phyloP scores from a whole-genome alignment of 306 rosid genomes.

The Hippophae tibetana region DNA sequence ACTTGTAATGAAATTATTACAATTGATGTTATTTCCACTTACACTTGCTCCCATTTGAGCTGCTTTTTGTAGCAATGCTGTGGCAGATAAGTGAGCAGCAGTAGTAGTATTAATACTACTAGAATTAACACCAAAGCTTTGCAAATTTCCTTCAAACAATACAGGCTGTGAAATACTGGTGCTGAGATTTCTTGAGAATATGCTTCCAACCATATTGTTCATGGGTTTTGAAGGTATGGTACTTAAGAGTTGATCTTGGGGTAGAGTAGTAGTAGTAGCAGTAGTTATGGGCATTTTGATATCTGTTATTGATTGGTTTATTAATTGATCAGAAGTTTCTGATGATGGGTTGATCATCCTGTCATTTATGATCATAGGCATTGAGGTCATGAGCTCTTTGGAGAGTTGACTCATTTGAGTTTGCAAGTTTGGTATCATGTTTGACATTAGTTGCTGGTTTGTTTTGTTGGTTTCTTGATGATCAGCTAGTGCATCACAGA shows the following conservation, averaged over 20 bases:
- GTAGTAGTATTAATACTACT: no score
- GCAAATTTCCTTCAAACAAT: no score
- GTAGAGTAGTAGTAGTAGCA: conserved; percentile 25
- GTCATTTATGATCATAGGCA: conserved; percentile 12
- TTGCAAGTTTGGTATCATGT: conserved; percentile 19
- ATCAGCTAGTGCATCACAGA: conserved; percentile 74
- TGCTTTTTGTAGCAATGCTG: conserved; percentile 71
- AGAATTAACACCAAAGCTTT: no score
- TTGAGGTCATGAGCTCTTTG: conserved; percentile 32
- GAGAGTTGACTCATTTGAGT: conserved; percentile 19
- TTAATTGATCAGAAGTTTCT: conserved; percentile 19
- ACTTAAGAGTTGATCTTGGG: no score
- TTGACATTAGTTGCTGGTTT: conserved; percentile 15
- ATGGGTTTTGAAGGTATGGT: conserved; percentile 24
- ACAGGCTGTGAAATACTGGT: neutral
- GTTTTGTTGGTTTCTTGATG: conserved; percentile 41
- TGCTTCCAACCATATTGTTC: conserved; percentile 11
- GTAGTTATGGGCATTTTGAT: conserved; percentile 24
- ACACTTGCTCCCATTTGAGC: conserved; percentile 78
- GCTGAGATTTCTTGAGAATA: conserved; percentile 18
- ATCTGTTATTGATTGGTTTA: conserved; percentile 13
- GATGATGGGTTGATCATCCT: conserved; percentile 11
- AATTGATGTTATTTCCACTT: conserved; percentile 5
- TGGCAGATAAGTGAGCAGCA: conserved; percentile 52
- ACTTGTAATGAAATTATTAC: no score